These are phyloP conservation scores for Cyclostephanos tholiformis DNA, from an alignment of 108 stramenopile genomes.

Conservation along the genomic window DNA sequence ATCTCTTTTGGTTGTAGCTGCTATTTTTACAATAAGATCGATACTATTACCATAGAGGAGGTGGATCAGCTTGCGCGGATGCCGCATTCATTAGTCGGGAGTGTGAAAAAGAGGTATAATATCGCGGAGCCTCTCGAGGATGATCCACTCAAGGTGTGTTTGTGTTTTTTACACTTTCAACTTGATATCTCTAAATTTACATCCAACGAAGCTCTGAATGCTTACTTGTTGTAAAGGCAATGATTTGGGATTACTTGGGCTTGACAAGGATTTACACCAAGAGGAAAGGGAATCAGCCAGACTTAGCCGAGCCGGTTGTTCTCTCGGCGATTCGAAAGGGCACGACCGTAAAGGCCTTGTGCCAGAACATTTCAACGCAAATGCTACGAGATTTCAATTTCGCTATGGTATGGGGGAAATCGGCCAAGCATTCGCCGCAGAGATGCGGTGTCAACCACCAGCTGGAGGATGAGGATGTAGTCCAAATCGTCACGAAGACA, in stretches of 20 bases:
- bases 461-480: slow-evolving; percentile 97
- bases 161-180: not conserved
- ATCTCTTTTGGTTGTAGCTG: slow-evolving; percentile 30
- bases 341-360: slow-evolving; percentile 75
- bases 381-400: slow-evolving; percentile 95
- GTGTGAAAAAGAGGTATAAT: slow-evolving; percentile 86
- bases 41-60: slow-evolving; percentile 97
- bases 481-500: slow-evolving; percentile 97
- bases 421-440: slow-evolving; percentile 96
- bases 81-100: slow-evolving; percentile 94
- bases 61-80: slow-evolving; percentile 95
- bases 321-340: slow-evolving; percentile 91
- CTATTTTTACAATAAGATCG: slow-evolving; percentile 99
- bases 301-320: slow-evolving; percentile 97
- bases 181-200: not conserved
- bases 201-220: slow-evolving; percentile 7
- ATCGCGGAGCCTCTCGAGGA: slow-evolving; percentile 76
- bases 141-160: slow-evolving; percentile 58
- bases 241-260: slow-evolving; percentile 97
- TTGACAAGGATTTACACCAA: slow-evolving; percentile 98
- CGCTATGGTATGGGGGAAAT: slow-evolving; percentile 98
- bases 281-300: slow-evolving; percentile 92
- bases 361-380: slow-evolving; percentile 81
- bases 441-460: slow-evolving; percentile 92
- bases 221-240: slow-evolving; percentile 49